Evolutionary conservation across 2,329 filamentous ascomycete genomes (phyloP).

Genomic region (Paecilomyces variotii): DNA sequence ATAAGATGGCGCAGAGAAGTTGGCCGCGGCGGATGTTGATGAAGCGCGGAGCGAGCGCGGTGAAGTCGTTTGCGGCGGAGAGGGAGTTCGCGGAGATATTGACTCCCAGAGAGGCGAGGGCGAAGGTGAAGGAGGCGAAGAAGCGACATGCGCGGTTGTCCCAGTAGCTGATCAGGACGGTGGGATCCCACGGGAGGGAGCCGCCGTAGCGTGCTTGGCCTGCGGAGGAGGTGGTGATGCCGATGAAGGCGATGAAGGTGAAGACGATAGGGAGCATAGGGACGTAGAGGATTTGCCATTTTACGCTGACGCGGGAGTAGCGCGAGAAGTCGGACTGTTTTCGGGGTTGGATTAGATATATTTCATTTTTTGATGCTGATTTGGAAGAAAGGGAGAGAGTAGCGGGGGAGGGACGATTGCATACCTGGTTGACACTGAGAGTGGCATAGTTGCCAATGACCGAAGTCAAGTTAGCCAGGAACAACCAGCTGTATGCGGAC

Average conservation of each 20-base stretch:
- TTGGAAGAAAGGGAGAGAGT: not conserved
- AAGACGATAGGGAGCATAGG: conserved; percentile 46
- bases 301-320: conserved; percentile 41
- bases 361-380: not conserved
- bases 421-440: conserved; percentile 42
- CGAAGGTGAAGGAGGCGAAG: conserved; percentile 47
- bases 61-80: conserved; percentile 49
- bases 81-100: conserved; percentile 48
- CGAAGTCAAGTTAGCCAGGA: conserved; percentile 43
- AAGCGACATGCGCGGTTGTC: conserved; percentile 35
- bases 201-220: conserved; percentile 28
- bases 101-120: conserved; percentile 44
- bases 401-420: not conserved
- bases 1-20: conserved; percentile 47
- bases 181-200: conserved; percentile 38
- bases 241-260: conserved; percentile 46
- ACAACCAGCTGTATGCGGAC: conserved; percentile 47
- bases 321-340: conserved; percentile 49
- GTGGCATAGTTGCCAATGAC: conserved; percentile 47
- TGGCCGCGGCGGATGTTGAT: conserved; percentile 52
- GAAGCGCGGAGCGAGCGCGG: conserved; percentile 45
- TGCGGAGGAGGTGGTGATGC: conserved; percentile 33
- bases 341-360: not conserved
- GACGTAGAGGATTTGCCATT: conserved; percentile 45
- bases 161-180: conserved; percentile 32